A percentile compares a stretch with the other conserved stretches of the same genome.
phyloP scores from a whole-genome alignment of 352 stramenopile genomes.

The Phytophthora rubi region DNA sequence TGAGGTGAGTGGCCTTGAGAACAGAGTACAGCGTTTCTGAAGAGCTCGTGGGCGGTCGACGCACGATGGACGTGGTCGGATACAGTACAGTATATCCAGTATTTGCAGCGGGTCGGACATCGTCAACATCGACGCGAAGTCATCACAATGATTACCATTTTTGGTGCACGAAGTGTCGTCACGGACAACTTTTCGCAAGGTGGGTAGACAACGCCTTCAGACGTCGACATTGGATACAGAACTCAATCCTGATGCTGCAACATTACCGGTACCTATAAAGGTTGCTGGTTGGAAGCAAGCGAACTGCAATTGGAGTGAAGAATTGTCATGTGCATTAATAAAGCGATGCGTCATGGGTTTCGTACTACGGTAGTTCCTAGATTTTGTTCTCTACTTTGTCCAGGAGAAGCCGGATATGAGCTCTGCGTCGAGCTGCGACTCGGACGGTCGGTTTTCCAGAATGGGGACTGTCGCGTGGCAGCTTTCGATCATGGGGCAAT shows the following conservation, averaged over 20 bases:
- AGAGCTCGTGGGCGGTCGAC: too few species aligned
- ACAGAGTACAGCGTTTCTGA: too few species aligned
- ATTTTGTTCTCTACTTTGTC: constrained; percentile 14
- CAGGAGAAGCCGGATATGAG: constrained; percentile 21
- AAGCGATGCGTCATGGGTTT: background rate
- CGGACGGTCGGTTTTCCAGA: constrained; percentile 38
- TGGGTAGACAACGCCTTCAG: background rate
- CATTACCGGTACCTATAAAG: too few species aligned
- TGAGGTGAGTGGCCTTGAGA: background rate
- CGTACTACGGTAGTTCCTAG: background rate
- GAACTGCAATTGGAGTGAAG: too few species aligned
- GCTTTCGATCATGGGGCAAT: constrained; percentile 56
- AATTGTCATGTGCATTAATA: background rate
- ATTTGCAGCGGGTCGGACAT: background rate
- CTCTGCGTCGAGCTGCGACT: constrained; percentile 22
- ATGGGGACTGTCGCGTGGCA: constrained; percentile 41
- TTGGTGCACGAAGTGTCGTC: background rate
- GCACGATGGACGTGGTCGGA: too few species aligned
- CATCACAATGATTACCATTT: background rate
- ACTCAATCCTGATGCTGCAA: too few species aligned
- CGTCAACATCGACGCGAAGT: background rate
- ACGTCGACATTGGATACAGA: too few species aligned
- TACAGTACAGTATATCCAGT: too few species aligned
- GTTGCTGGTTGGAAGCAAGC: too few species aligned
- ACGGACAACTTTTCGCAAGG: background rate